These are phyloP conservation scores for Rhodotorula sp. DNA, from an alignment of 1,284 basidiomycete species.

Conservation along the genomic window DNA sequence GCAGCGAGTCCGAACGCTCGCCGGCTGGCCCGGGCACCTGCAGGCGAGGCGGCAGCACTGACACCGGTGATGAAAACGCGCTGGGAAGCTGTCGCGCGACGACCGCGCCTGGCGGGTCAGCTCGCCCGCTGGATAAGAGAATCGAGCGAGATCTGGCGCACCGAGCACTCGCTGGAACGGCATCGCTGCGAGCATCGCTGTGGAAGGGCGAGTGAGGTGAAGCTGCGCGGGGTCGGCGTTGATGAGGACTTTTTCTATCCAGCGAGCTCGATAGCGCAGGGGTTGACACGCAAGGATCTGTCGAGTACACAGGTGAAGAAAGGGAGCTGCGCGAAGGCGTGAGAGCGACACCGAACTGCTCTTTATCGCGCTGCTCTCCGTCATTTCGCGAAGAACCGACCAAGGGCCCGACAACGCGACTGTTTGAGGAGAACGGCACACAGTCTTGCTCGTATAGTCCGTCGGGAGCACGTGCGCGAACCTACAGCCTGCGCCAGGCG, in stretches of 20 bases:
- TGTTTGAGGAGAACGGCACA: too few species aligned
- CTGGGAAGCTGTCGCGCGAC: conserved; percentile 1
- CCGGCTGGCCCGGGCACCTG: neutral
- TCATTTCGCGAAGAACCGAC: too few species aligned
- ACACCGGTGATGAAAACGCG: conserved; percentile 4
- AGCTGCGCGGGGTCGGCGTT: neutral
- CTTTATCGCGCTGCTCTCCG: too few species aligned
- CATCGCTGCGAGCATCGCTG: conserved; percentile 10
- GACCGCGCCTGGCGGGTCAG: neutral
- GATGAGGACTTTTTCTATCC: neutral
- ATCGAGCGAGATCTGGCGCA: neutral
- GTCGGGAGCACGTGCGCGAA: too few species aligned
- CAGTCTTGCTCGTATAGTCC: too few species aligned
- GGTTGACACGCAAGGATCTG: too few species aligned
- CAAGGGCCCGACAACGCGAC: too few species aligned
- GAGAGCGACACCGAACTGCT: too few species aligned
- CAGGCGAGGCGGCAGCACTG: conserved; percentile 1
- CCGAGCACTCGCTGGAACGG: conserved; percentile 18
- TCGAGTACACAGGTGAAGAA: too few species aligned
- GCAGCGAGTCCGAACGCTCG: neutral
- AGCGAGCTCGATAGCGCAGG: neutral
- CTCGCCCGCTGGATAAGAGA: neutral
- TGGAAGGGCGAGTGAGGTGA: neutral
- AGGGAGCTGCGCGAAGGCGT: too few species aligned
- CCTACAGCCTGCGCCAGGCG: too few species aligned